Evolutionary conservation across 108 stramenopile species (phyloP).

Genomic region (Epithemia pelagica): DNA sequence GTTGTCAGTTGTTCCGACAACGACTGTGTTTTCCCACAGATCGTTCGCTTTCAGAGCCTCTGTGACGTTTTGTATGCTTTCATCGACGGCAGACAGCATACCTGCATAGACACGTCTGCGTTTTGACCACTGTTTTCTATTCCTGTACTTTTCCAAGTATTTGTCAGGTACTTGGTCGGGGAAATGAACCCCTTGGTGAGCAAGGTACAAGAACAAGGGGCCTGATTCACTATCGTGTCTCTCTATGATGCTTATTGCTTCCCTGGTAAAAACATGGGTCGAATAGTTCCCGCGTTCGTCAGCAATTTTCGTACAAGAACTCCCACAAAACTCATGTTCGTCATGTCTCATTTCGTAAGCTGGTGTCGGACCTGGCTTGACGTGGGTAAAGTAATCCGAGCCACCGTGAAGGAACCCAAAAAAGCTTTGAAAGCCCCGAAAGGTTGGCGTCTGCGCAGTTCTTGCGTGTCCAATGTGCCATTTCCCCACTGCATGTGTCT

Average conservation of each 20-base stretch:
- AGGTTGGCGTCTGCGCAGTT: conserved; percentile 32
- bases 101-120: conserved; percentile 33
- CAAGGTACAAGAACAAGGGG: conserved; percentile 35
- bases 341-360: conserved; percentile 27
- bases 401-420: conserved; percentile 46
- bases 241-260: conserved; percentile 24
- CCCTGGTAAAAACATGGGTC: conserved; percentile 26
- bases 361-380: not conserved
- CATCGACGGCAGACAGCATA: conserved; percentile 42
- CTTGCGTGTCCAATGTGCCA: conserved; percentile 53
- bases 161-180: conserved; percentile 32
- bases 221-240: not conserved
- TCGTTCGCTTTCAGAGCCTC: conserved; percentile 17
- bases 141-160: conserved; percentile 17
- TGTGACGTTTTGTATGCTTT: conserved; percentile 30
- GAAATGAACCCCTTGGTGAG: conserved; percentile 36
- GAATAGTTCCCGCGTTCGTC: conserved; percentile 23
- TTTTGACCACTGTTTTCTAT: conserved; percentile 5
- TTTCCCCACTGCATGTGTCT: conserved; percentile 50
- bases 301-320: conserved; percentile 14
- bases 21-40: conserved; percentile 32
- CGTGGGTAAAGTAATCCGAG: conserved; percentile 47
- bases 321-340: conserved; percentile 15
- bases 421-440: conserved; percentile 55
- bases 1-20: conserved; percentile 57